A percentile compares a stretch with the other conserved stretches of the same genome.
Evolutionary conservation across 139 green algal species (phyloP).

Genomic region (Edaphochlamys debaryana): DNA sequence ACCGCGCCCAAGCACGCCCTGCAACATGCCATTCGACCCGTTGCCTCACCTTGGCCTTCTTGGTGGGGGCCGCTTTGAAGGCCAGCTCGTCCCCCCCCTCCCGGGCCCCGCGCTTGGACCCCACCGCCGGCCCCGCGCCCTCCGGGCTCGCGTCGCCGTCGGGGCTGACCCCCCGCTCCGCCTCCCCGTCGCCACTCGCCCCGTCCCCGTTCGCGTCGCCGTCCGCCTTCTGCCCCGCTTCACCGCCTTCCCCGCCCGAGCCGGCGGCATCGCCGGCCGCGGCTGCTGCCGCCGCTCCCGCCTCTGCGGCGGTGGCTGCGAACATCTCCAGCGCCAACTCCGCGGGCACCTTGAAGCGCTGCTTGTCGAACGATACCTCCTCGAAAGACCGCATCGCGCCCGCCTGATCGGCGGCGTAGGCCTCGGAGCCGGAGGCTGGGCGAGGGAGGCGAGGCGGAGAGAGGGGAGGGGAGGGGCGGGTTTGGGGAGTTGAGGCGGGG

Average conservation of each 20-base stretch:
- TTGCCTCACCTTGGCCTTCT: slow-evolving; percentile 36
- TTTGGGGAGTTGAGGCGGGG: too few species aligned
- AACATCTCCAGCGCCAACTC: slow-evolving; percentile 34
- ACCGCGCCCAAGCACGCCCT: too few species aligned
- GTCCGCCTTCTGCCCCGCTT: too few species aligned
- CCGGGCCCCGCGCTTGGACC: not conserved
- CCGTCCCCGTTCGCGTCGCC: too few species aligned
- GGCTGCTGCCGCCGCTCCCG: not conserved
- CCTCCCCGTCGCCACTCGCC: not conserved
- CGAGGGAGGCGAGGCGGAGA: too few species aligned
- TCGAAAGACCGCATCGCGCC: slow-evolving; percentile 9
- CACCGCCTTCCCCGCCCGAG: not conserved
- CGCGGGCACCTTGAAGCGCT: slow-evolving; percentile 45
- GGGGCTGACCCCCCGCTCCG: not conserved
- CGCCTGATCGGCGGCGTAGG: slow-evolving; percentile 23
- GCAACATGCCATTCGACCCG: too few species aligned
- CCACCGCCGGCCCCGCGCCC: not conserved
- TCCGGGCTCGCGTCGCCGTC: not conserved
- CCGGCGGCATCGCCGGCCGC: not conserved
- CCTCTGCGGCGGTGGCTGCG: not conserved
- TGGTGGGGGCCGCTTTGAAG: not conserved
- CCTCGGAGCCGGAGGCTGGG: not conserved
- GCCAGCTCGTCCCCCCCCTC: slow-evolving; percentile 8
- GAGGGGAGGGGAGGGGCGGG: not conserved
- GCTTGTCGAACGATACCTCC: slow-evolving; percentile 35